Evolutionary conservation across 257 asterid genomes (phyloP).

Genomic region (Petrea volubilis): DNA sequence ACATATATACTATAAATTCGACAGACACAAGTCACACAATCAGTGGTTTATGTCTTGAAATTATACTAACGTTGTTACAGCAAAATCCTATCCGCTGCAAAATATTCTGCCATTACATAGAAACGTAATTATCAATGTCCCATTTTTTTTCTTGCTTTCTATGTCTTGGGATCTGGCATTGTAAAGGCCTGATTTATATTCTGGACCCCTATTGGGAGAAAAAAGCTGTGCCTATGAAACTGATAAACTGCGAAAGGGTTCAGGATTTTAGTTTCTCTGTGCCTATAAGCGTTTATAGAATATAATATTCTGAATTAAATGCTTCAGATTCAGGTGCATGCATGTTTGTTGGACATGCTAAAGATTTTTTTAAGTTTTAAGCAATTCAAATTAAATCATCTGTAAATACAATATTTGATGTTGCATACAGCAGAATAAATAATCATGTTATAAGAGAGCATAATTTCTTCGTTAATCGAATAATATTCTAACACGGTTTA

Average conservation of each 20-base stretch:
- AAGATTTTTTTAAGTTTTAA: not conserved
- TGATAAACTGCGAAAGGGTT: conserved; percentile 18
- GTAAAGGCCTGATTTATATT: conserved; percentile 22
- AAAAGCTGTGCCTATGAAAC: conserved; percentile 35
- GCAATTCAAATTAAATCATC: too few relatives aligned
- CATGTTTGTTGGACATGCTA: not conserved
- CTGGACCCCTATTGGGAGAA: conserved; percentile 28
- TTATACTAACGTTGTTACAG: conserved; percentile 21
- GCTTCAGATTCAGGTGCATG: not conserved
- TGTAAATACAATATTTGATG: too few relatives aligned
- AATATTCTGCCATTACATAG: conserved; percentile 8
- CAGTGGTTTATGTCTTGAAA: not conserved
- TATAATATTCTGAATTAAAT: not conserved
- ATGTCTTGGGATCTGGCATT: not conserved
- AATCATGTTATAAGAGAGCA: too few relatives aligned
- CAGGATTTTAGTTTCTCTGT: conserved; percentile 9
- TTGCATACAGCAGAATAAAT: too few relatives aligned
- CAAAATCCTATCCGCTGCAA: conserved; percentile 8
- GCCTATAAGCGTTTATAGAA: not conserved
- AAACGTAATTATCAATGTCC: conserved; percentile 9
- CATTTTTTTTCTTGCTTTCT: not conserved
- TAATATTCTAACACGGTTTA: too few relatives aligned
- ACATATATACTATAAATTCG: not conserved
- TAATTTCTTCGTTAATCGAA: too few relatives aligned
- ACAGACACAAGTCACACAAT: not conserved